These are phyloP conservation scores for Rutstroemia sp. DNA, from an alignment of 2,329 filamentous ascomycete species.

Conservation along the genomic window DNA sequence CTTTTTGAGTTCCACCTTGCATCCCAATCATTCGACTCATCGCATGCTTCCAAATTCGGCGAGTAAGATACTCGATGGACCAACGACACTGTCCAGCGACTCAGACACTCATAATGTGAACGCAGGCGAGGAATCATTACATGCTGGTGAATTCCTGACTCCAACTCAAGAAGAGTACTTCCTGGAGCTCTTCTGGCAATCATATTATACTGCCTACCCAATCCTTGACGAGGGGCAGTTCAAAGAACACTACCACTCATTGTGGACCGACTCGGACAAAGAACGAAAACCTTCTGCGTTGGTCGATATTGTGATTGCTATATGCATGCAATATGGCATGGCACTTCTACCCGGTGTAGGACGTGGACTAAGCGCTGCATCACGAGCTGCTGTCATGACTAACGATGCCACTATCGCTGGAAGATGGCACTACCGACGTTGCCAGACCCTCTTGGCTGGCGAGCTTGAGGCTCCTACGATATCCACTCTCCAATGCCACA, in stretches of 20 bases:
- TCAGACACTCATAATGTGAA: not conserved
- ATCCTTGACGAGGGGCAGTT: constrained; percentile 40
- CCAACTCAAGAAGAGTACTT: constrained; percentile 40
- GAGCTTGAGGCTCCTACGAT: constrained; percentile 34
- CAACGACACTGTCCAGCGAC: constrained; percentile 15
- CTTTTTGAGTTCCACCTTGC: constrained; percentile 31
- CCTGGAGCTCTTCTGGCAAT: constrained; percentile 40
- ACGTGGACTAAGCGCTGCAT: constrained; percentile 4
- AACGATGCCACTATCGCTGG: constrained; percentile 32
- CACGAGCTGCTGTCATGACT: constrained; percentile 15
- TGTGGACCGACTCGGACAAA: constrained; percentile 29
- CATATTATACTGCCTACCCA: constrained; percentile 35
- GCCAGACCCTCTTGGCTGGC: constrained; percentile 31
- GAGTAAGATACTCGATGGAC: constrained; percentile 12
- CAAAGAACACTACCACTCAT: constrained; percentile 35
- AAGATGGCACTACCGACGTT: constrained; percentile 34
- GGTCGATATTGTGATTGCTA: constrained; percentile 44
- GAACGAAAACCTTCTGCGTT: constrained; percentile 39
- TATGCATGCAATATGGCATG: constrained; percentile 43
- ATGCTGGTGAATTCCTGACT: constrained; percentile 28
- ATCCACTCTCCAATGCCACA: constrained; percentile 34
- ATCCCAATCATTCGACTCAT: constrained; percentile 28
- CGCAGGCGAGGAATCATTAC: constrained; percentile 5
- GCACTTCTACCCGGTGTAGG: constrained; percentile 16
- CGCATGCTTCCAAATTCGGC: constrained; percentile 28